Evolutionary conservation across 208 protist species (phyloP).

Genomic region (Wallacemonas sp.): DNA sequence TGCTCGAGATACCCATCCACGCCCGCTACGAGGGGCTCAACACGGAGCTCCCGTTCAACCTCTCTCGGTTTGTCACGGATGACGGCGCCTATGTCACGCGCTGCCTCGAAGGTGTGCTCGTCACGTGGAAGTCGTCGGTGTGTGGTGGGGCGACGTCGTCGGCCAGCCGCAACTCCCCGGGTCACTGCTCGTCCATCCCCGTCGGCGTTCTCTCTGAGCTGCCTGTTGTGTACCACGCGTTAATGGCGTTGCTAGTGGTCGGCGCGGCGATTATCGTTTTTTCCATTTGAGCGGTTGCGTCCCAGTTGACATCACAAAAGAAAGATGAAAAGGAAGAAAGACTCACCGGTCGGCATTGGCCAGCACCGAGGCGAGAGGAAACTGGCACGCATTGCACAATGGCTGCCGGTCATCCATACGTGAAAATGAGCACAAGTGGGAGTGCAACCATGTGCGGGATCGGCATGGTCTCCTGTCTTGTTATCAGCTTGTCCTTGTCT

Average conservation of each 20-base stretch:
- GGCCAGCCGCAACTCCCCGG: conserved; percentile 1
- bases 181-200: conserved; percentile 53
- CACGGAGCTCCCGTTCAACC: conserved; percentile 35
- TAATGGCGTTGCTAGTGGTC: conserved; percentile 56
- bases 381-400: too few relatives aligned
- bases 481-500: too few relatives aligned
- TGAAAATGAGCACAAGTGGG: too few relatives aligned
- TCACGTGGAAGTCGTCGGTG: conserved; percentile 22
- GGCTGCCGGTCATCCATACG: too few relatives aligned
- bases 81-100: conserved; percentile 44
- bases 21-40: conserved; percentile 75
- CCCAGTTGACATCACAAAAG: too few relatives aligned
- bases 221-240: conserved; percentile 51
- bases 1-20: conserved; percentile 79
- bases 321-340: too few relatives aligned
- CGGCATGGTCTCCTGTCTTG: too few relatives aligned
- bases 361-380: too few relatives aligned
- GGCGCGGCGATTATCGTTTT: conserved; percentile 49
- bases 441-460: too few relatives aligned
- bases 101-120: conserved; percentile 42
- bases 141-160: conserved; percentile 17
- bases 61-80: conserved; percentile 39
- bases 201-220: conserved; percentile 57
- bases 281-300: conserved; percentile 14
- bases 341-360: too few relatives aligned